Conservation (phyloP, 2,329 filamentous ascomycete genomes). For the Diaporthe vaccinii region DNA sequence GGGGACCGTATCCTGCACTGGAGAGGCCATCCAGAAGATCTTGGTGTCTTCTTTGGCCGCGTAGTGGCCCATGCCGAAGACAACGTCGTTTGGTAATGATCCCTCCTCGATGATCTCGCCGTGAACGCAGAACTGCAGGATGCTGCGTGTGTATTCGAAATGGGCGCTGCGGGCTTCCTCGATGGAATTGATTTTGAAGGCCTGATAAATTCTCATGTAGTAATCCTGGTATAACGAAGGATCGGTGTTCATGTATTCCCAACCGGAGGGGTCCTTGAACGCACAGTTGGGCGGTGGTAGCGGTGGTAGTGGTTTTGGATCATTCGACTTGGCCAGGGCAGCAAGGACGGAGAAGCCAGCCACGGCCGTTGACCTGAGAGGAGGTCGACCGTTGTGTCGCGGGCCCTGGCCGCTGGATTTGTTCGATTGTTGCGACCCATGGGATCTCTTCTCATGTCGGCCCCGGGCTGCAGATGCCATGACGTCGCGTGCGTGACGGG, state of each 20-base stretch:
- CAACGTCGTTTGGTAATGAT: neutral
- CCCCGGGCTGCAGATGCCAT: neutral
- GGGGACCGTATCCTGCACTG: neutral
- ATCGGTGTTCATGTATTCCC: neutral
- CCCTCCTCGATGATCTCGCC: constrained; percentile 1
- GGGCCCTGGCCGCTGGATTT: neutral
- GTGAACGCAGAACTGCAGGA: neutral
- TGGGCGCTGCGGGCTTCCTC: neutral
- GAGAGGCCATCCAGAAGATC: neutral
- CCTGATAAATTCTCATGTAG: neutral
- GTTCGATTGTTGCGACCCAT: neutral
- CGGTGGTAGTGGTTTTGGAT: no score
- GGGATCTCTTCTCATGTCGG: neutral
- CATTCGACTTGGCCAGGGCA: neutral
- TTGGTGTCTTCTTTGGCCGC: neutral
- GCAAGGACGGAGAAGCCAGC: neutral
- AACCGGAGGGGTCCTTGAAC: neutral
- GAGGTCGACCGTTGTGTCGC: neutral
- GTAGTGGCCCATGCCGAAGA: neutral
- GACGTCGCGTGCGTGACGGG: neutral
- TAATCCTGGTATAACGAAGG: neutral
- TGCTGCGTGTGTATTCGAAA: neutral
- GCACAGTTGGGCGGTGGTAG: neutral
- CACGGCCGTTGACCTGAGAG: constrained; percentile 1
- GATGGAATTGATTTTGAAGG: neutral